These are phyloP conservation scores for Aspergillus nomiae DNA, from an alignment of 2,329 filamentous ascomycete genomes.

Conservation along the genomic window DNA sequence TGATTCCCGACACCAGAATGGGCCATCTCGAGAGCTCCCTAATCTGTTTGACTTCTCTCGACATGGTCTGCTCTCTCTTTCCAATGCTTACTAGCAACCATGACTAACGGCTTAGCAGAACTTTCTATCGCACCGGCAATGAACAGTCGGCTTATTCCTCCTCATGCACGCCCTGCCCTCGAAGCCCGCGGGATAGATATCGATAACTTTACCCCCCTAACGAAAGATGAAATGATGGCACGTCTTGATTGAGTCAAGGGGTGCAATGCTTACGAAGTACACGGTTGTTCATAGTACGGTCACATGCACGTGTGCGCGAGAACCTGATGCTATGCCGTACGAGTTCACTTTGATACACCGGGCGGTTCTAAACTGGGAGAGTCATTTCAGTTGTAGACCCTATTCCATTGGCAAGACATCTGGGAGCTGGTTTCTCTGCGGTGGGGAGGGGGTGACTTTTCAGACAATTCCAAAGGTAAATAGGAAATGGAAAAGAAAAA, in stretches of 20 bases:
- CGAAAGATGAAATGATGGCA: conserved; percentile 96
- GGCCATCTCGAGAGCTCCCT: conserved; percentile 78
- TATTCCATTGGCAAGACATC: conserved; percentile 26
- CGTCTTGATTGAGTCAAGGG: conserved; percentile 77
- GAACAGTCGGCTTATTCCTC: conserved; percentile 84
- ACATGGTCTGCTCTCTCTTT: conserved; percentile 68
- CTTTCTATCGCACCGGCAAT: conserved; percentile 90
- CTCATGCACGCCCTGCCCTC: conserved; percentile 75
- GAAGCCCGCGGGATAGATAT: conserved; percentile 82
- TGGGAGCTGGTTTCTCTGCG: conserved; percentile 28
- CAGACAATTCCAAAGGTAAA: conserved; percentile 12
- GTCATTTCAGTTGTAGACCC: conserved; percentile 31
- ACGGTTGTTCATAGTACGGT: conserved; percentile 41
- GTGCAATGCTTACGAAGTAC: conserved; percentile 37
- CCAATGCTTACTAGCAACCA: background rate
- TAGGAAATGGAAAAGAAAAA: conserved; percentile 15
- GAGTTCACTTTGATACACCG: conserved; percentile 35
- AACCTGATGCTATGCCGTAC: conserved; percentile 32
- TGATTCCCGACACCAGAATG: conserved; percentile 87
- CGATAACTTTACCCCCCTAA: conserved; percentile 87
- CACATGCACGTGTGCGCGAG: conserved; percentile 33
- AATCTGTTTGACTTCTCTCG: conserved; percentile 89
- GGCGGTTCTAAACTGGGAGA: conserved; percentile 32
- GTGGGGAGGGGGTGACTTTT: conserved; percentile 7
- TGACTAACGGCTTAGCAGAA: conserved; percentile 58